A percentile compares a stretch with the other conserved stretches of the same genome.
phyloP scores from a whole-genome alignment of 164 flowering plant genomes.

The Santalum album region DNA sequence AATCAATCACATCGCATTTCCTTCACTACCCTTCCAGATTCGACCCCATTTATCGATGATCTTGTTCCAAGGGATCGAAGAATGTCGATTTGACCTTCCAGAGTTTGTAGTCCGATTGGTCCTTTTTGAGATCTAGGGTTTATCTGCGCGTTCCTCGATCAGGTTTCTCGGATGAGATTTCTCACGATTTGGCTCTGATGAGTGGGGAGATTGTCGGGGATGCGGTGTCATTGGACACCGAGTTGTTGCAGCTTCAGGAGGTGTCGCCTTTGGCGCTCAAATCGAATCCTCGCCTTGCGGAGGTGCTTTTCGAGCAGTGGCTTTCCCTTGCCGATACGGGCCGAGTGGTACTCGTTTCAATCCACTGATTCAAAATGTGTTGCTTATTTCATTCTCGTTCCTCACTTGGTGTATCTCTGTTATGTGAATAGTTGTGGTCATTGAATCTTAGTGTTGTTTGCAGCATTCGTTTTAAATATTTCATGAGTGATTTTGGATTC shows the following conservation, averaged over 20 bases:
- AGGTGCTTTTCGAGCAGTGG: slow-evolving; percentile 85
- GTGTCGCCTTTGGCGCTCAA: slow-evolving; percentile 73
- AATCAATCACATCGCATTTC: too few relatives aligned
- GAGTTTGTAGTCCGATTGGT: background rate
- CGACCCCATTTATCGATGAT: too few relatives aligned
- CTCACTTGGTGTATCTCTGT: too few relatives aligned
- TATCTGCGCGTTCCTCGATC: background rate
- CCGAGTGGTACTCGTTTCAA: slow-evolving; percentile 46
- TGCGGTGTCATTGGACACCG: slow-evolving; percentile 60
- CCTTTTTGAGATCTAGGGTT: slow-evolving; percentile 6
- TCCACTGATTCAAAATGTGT: background rate
- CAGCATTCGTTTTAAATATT: too few relatives aligned
- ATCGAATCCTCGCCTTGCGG: slow-evolving; percentile 61
- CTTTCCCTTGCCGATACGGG: slow-evolving; percentile 76
- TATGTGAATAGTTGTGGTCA: too few relatives aligned
- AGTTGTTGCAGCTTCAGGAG: slow-evolving; percentile 84
- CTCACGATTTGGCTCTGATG: slow-evolving; percentile 23
- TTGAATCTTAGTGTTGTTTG: too few relatives aligned
- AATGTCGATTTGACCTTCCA: slow-evolving; percentile 2
- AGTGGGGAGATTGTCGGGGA: slow-evolving; percentile 63
- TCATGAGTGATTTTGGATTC: too few relatives aligned
- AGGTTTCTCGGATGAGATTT: slow-evolving; percentile 11
- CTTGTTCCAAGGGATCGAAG: slow-evolving; percentile 3
- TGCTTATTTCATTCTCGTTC: background rate
- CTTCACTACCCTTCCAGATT: too few relatives aligned